These are phyloP conservation scores for Jackrogersella minutella DNA, from an alignment of 495 filamentous ascomycete species.

Conservation along the genomic window DNA sequence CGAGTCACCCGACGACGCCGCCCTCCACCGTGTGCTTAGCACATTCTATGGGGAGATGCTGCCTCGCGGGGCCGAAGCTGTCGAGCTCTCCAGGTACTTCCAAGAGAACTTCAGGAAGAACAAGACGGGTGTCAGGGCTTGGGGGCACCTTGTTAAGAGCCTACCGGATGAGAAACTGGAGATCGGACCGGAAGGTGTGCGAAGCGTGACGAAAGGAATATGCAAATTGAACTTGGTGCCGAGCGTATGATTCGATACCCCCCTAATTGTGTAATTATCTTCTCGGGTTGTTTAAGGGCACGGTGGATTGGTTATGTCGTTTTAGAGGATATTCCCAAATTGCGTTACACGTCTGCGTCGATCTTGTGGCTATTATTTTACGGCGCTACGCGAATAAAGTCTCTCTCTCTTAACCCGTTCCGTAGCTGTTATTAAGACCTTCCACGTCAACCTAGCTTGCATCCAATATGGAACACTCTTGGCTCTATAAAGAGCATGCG, in stretches of 20 bases:
- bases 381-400: not conserved
- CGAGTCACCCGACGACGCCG: conserved; percentile 28
- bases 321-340: not conserved
- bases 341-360: not conserved
- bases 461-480: no score
- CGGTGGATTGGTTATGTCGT: no score
- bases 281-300: not conserved
- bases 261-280: not conserved
- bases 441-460: no score
- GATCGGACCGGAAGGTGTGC: conserved; percentile 32
- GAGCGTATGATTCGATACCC: conserved; percentile 21
- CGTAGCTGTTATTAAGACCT: no score
- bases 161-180: conserved; percentile 35
- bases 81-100: conserved; percentile 30
- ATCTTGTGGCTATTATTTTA: not conserved
- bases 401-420: no score
- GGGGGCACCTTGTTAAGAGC: conserved; percentile 33
- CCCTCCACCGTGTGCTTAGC: conserved; percentile 22
- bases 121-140: conserved; percentile 20
- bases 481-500: no score
- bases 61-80: conserved; percentile 31
- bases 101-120: conserved; percentile 34
- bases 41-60: conserved; percentile 37
- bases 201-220: conserved; percentile 29
- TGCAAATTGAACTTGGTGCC: conserved; percentile 34